These are phyloP conservation scores for Fibroporia radiculosa DNA, from an alignment of 768 basidiomycete species.

Conservation along the genomic window DNA sequence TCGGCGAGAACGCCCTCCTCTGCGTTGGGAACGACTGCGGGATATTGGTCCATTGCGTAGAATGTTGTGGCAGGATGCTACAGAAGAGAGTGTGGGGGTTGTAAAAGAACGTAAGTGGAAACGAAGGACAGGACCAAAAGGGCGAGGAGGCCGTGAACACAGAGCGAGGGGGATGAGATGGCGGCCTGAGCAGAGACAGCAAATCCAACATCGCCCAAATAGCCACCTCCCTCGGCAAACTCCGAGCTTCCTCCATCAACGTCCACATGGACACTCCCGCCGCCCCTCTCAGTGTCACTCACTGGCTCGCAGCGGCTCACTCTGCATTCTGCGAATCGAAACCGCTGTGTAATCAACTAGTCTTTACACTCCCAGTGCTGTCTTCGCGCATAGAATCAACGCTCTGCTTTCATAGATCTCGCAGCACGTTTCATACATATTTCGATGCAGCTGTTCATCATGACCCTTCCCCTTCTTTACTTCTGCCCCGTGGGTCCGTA, in stretches of 20 bases:
- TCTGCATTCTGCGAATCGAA: too few relatives aligned
- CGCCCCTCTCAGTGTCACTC: too few relatives aligned
- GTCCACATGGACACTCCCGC: too few relatives aligned
- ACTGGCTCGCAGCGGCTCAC: too few relatives aligned
- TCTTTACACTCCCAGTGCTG: too few relatives aligned
- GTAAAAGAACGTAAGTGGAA: slow-evolving; percentile 28
- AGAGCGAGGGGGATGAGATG: slow-evolving; percentile 9
- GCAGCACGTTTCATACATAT: too few relatives aligned
- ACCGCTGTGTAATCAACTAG: too few relatives aligned
- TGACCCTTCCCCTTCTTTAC: too few relatives aligned
- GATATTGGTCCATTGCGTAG: slow-evolving; percentile 34
- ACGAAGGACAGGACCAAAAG: slow-evolving; percentile 30
- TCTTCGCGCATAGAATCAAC: too few relatives aligned
- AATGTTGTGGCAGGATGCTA: slow-evolving; percentile 18
- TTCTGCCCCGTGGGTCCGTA: too few relatives aligned
- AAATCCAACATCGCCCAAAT: background rate
- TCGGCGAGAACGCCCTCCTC: slow-evolving; percentile 31
- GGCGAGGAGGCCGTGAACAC: slow-evolving; percentile 3
- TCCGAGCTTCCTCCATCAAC: background rate
- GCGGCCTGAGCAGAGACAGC: slow-evolving; percentile 1
- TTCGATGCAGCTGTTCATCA: too few relatives aligned
- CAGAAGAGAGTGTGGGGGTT: slow-evolving; percentile 29
- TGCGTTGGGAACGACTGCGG: slow-evolving; percentile 20
- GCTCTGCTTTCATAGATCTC: too few relatives aligned
- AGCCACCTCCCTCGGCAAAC: background rate